Conservation (phyloP, 306 rosid genomes). For the Corylus americana region DNA sequence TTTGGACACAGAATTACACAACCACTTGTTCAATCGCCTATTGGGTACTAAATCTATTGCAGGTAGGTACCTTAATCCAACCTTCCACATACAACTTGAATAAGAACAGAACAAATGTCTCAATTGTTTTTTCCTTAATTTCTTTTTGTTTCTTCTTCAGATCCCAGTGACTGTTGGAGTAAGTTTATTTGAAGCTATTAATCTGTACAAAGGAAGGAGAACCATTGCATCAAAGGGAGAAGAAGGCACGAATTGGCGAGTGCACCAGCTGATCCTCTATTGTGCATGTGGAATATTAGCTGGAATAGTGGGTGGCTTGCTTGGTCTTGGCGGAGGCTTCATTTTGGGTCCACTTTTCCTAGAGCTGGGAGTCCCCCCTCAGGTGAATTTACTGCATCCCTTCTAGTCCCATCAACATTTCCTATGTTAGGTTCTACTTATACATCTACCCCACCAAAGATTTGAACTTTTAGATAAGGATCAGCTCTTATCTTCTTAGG, state of each 20-base stretch:
- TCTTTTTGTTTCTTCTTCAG: constrained; percentile 37
- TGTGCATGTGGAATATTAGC: constrained; percentile 69
- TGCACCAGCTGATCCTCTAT: constrained; percentile 51
- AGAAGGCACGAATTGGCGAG: constrained; percentile 43
- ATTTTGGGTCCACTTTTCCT: constrained; percentile 91
- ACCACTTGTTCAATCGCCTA: constrained; percentile 65
- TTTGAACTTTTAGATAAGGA: too few relatives aligned
- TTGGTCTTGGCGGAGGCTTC: constrained; percentile 96
- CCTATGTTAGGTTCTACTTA: too few relatives aligned
- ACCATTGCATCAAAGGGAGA: constrained; percentile 67
- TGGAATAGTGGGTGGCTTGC: constrained; percentile 86
- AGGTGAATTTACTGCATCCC: constrained; percentile 43
- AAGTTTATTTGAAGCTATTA: constrained; percentile 62
- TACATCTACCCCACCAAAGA: too few relatives aligned
- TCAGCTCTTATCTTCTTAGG: too few relatives aligned
- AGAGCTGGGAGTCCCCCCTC: constrained; percentile 93
- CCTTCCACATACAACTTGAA: background rate
- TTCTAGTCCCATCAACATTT: background rate
- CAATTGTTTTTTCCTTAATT: too few relatives aligned
- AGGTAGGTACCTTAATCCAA: constrained; percentile 42
- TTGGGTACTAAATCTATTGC: constrained; percentile 78
- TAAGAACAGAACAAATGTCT: background rate
- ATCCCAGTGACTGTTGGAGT: constrained; percentile 77
- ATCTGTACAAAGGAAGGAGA: constrained; percentile 65
- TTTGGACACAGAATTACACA: constrained; percentile 48